These are phyloP conservation scores for Brassica nigra DNA, from an alignment of 345 rosid species.

Conservation along the genomic window DNA sequence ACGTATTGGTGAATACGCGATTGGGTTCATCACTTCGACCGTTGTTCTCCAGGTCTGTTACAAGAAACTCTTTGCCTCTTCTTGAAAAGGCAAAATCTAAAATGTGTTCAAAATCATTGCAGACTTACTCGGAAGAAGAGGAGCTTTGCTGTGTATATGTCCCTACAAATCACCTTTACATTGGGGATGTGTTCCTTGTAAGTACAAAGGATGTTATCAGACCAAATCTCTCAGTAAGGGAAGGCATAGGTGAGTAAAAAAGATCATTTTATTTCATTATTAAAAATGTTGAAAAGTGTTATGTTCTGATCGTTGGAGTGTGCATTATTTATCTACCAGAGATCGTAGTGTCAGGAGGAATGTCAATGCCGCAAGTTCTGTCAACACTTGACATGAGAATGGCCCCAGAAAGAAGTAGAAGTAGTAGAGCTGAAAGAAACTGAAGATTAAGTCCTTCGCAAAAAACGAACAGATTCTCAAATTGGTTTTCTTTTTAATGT, in stretches of 20 bases:
- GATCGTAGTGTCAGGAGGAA: conserved; percentile 95
- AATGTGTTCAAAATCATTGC: conserved; percentile 38
- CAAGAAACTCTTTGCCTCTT: no score
- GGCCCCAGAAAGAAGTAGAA: conserved; percentile 56
- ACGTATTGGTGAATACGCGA: conserved; percentile 96
- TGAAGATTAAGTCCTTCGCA: conserved; percentile 46
- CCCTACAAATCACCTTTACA: conserved; percentile 97
- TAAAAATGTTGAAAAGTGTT: background rate
- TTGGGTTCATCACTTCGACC: conserved; percentile 93
- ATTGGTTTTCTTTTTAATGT: background rate
- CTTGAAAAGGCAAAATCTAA: background rate
- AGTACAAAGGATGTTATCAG: conserved; percentile 83
- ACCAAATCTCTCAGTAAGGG: conserved; percentile 93
- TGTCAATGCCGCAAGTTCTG: conserved; percentile 96
- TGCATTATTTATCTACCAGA: conserved; percentile 55
- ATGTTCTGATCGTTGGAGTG: conserved; percentile 19
- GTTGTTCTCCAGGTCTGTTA: conserved; percentile 75
- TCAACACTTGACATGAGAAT: conserved; percentile 59
- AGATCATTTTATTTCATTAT: background rate
- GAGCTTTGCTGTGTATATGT: conserved; percentile 96
- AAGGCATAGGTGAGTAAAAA: conserved; percentile 84
- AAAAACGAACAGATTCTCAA: conserved; percentile 5
- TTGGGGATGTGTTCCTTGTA: conserved; percentile 90
- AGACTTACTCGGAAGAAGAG: conserved; percentile 88
- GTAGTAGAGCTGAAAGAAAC: conserved; percentile 56